Evolutionary conservation across 768 basidiomycete species (phyloP).

Genomic region (Naganishia antarctica): DNA sequence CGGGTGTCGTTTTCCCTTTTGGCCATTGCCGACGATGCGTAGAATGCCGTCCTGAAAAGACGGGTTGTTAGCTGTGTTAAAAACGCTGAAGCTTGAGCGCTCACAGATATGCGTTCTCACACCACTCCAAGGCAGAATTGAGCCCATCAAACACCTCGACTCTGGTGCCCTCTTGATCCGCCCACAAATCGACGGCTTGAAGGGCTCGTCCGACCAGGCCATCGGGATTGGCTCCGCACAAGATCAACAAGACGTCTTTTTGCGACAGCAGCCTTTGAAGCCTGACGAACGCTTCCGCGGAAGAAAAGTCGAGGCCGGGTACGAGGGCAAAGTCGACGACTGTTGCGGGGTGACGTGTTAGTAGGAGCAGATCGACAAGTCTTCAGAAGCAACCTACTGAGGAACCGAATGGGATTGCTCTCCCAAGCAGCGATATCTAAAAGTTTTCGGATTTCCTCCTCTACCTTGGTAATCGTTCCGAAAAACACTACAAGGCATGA

Average conservation of each 20-base stretch:
- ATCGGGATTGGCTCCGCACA: constrained; percentile 67
- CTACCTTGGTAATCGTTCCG: constrained; percentile 81
- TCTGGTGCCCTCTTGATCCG: constrained; percentile 57
- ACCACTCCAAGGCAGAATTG: constrained; percentile 95
- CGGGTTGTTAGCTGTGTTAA: background rate
- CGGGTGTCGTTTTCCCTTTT: constrained; percentile 19
- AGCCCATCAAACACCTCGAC: constrained; percentile 77
- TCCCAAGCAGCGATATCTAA: constrained; percentile 69
- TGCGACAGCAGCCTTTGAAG: constrained; percentile 73
- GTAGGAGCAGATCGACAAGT: background rate
- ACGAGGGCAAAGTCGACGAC: constrained; percentile 80
- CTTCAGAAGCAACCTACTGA: constrained; percentile 53
- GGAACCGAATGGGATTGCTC: constrained; percentile 74
- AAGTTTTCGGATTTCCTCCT: constrained; percentile 72
- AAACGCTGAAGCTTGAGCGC: constrained; percentile 60
- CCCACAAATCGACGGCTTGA: constrained; percentile 69
- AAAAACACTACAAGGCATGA: constrained; percentile 42
- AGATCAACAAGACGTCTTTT: constrained; percentile 74
- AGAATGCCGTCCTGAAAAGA: constrained; percentile 44
- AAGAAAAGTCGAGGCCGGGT: constrained; percentile 85
- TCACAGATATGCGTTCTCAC: constrained; percentile 83
- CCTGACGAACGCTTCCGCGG: constrained; percentile 90
- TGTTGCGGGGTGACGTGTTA: background rate
- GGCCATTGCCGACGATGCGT: constrained; percentile 32
- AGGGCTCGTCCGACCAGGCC: constrained; percentile 68